These are phyloP conservation scores for Cladochytrium replicatum DNA, from an alignment of 192 early-diverging fungal species.

Conservation along the genomic window DNA sequence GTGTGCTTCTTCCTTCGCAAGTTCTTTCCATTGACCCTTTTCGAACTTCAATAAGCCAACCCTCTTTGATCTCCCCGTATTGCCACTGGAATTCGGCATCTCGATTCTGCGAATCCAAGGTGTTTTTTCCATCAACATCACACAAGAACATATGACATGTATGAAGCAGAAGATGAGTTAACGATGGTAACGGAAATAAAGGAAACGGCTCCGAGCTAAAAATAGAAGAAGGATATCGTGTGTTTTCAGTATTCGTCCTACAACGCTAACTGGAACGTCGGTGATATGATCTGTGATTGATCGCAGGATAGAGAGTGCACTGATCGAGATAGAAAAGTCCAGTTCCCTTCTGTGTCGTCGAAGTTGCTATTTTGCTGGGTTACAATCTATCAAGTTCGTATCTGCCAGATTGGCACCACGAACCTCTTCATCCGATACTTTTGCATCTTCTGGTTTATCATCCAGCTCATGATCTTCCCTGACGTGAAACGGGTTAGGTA, in stretches of 20 bases:
- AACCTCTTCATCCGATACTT: neutral
- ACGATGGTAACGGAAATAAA: neutral
- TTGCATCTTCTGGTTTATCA: neutral
- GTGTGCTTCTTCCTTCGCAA: conserved; percentile 23
- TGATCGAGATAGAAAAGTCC: conserved; percentile 27
- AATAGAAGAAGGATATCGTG: conserved; percentile 24
- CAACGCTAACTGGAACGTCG: conserved; percentile 21
- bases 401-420: neutral
- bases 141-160: conserved; percentile 5
- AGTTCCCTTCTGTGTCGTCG: conserved; percentile 13
- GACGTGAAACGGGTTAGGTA: too few relatives aligned
- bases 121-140: conserved; percentile 22
- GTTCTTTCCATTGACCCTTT: conserved; percentile 24
- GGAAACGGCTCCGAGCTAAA: neutral
- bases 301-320: conserved; percentile 28
- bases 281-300: conserved; percentile 24
- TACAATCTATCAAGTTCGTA: conserved; percentile 3
- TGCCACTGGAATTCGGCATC: too few relatives aligned
- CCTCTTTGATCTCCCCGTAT: conserved; percentile 3
- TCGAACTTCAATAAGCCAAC: conserved; percentile 21
- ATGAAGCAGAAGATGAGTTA: too few relatives aligned
- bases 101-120: conserved; percentile 27
- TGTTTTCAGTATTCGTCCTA: conserved; percentile 22
- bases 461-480: neutral
- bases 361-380: neutral